Conservation (phyloP, 306 rosid genomes). For the Medicago arabica region DNA sequence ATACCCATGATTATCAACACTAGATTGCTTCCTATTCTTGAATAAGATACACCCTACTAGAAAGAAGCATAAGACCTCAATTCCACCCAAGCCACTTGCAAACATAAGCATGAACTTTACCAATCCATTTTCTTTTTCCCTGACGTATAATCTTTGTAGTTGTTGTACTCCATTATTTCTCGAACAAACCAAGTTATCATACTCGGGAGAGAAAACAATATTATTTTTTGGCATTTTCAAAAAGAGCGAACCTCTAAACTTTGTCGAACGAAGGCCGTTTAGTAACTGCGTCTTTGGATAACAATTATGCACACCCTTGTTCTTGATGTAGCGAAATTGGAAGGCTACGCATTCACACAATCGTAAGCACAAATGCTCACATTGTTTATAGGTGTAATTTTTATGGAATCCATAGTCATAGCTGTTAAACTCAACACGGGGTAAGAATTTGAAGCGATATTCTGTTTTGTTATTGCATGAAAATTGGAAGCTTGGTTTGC, state of each 20-base stretch:
- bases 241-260: not conserved
- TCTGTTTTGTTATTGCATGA: constrained; percentile 31
- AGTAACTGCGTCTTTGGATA: constrained; percentile 25
- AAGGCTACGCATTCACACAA: constrained; percentile 27
- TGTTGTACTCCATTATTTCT: not conserved
- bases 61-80: constrained; percentile 22
- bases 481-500: constrained; percentile 20
- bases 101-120: constrained; percentile 33
- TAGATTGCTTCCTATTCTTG: not conserved
- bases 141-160: not conserved
- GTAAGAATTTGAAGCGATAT: constrained; percentile 6
- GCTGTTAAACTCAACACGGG: constrained; percentile 13
- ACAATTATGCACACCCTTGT: not conserved
- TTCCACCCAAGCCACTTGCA: constrained; percentile 37
- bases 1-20: not conserved
- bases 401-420: not conserved
- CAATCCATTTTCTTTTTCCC: constrained; percentile 16
- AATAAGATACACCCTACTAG: constrained; percentile 29
- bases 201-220: not conserved
- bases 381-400: constrained; percentile 21
- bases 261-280: not conserved
- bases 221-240: constrained; percentile 17
- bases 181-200: constrained; percentile 12
- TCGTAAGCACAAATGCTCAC: constrained; percentile 3
- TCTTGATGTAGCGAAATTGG: not conserved